These are phyloP conservation scores for Ogataea chonburiensis DNA, from an alignment of 805 yeast species.

Conservation along the genomic window DNA sequence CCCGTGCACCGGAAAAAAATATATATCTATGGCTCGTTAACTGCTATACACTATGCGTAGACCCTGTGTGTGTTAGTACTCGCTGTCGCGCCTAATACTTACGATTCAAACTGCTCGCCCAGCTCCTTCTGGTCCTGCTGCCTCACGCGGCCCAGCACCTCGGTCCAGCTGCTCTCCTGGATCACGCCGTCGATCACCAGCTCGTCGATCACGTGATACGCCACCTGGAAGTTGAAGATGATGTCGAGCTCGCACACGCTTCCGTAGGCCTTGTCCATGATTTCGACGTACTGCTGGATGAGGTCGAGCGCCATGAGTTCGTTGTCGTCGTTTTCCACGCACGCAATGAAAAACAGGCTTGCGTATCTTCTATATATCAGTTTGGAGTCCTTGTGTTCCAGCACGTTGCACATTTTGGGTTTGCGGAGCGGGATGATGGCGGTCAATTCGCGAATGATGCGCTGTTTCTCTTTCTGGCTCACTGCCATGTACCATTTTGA, in stretches of 20 bases:
- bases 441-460: slow-evolving; percentile 80
- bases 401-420: slow-evolving; percentile 92
- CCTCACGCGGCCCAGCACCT: slow-evolving; percentile 70
- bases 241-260: slow-evolving; percentile 96
- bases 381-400: slow-evolving; percentile 82
- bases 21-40: neutral
- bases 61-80: slow-evolving; percentile 13
- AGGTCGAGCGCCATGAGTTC: slow-evolving; percentile 83
- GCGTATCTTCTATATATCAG: slow-evolving; percentile 92
- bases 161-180: slow-evolving; percentile 79
- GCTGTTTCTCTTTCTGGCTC: slow-evolving; percentile 80
- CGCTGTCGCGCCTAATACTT: too few species aligned
- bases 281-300: slow-evolving; percentile 91
- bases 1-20: slow-evolving; percentile 1
- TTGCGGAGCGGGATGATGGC: slow-evolving; percentile 82
- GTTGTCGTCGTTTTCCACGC: slow-evolving; percentile 79
- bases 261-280: slow-evolving; percentile 93
- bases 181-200: slow-evolving; percentile 83
- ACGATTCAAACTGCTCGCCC: slow-evolving; percentile 24
- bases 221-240: slow-evolving; percentile 91
- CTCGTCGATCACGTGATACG: slow-evolving; percentile 90
- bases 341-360: slow-evolving; percentile 84
- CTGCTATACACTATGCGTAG: slow-evolving; percentile 1
- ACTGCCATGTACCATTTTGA: slow-evolving; percentile 90
- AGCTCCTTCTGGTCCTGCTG: slow-evolving; percentile 84